Conservation (phyloP, 106 monocot species). For the Dioscorea dumetorum region DNA sequence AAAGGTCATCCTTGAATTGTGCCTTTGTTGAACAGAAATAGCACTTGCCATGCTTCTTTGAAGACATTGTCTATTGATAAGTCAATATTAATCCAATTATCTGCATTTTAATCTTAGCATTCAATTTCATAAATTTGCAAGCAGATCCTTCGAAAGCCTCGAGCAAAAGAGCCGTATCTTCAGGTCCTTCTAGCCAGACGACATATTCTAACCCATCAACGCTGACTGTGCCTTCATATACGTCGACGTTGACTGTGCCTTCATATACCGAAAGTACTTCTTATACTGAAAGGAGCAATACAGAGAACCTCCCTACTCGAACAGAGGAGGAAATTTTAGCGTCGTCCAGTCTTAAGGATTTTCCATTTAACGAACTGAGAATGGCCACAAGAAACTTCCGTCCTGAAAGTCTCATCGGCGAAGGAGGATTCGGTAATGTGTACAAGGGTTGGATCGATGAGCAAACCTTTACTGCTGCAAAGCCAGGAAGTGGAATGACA, state of each 20-base stretch:
- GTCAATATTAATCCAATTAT: no score
- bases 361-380: conserved; percentile 61
- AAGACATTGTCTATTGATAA: no score
- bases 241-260: conserved; percentile 33
- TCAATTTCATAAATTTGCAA: neutral
- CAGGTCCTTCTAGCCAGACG: conserved; percentile 29
- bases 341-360: conserved; percentile 43
- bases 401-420: conserved; percentile 70
- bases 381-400: conserved; percentile 78
- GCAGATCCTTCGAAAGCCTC: conserved; percentile 33
- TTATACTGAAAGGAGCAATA: conserved; percentile 21
- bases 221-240: conserved; percentile 5
- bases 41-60: no score
- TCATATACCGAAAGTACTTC: conserved; percentile 1
- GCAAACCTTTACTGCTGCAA: conserved; percentile 44
- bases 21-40: no score
- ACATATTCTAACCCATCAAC: conserved; percentile 20
- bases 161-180: conserved; percentile 31
- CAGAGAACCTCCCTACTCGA: conserved; percentile 35
- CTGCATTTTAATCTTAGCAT: no score
- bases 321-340: conserved; percentile 76
- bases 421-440: conserved; percentile 91
- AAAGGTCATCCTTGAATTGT: no score
- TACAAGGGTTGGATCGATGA: conserved; percentile 94
- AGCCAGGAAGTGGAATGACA: conserved; percentile 60